Conservation (phyloP, 306 rosid genomes). For the Malus asiatica region DNA sequence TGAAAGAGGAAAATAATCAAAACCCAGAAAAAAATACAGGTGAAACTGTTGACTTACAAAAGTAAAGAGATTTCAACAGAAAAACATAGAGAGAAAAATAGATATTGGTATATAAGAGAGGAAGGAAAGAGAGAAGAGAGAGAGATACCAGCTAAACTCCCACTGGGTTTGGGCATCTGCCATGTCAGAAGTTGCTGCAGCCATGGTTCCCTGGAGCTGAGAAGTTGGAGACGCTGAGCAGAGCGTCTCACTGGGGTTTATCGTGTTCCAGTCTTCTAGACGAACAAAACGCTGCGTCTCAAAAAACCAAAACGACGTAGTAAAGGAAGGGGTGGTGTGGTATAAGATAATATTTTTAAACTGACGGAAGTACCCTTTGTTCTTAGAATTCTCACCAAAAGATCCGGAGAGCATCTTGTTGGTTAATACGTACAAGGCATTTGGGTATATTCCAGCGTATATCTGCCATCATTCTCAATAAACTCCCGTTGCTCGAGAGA, state of each 20-base stretch:
- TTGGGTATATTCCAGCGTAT: no score
- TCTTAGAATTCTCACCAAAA: no score
- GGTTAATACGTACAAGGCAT: no score
- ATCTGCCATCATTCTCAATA: no score
- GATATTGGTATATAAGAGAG: background rate
- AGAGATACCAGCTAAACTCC: conserved; percentile 56
- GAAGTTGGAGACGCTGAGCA: background rate
- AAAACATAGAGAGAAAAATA: background rate
- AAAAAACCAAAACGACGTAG: background rate
- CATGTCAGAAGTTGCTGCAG: conserved; percentile 22
- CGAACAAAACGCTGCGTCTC: background rate
- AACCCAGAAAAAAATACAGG: background rate
- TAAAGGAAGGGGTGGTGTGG: background rate
- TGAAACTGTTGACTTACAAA: background rate
- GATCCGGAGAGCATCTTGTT: no score
- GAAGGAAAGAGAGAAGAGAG: background rate
- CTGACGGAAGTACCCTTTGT: background rate
- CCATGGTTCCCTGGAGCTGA: conserved; percentile 24
- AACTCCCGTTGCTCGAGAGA: background rate
- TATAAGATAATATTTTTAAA: background rate
- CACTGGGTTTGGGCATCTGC: conserved; percentile 26
- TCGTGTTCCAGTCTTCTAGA: background rate
- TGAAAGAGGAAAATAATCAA: background rate
- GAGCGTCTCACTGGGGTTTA: background rate
- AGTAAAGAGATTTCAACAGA: background rate